Evolutionary conservation across 1,284 basidiomycete genomes (phyloP).

Genomic region (Sparassis latifolia): DNA sequence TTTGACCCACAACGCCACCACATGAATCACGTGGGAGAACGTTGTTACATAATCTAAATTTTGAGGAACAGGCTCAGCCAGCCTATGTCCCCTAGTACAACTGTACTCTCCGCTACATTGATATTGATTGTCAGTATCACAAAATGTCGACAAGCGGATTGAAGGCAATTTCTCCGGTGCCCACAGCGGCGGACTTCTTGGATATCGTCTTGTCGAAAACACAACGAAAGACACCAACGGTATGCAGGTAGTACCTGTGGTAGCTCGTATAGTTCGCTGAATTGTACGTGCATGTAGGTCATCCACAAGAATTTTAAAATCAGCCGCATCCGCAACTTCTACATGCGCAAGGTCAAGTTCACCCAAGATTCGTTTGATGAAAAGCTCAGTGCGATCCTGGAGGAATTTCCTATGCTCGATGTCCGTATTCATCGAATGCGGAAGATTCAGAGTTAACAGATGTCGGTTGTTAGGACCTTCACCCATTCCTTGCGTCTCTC

Average conservation of each 20-base stretch:
- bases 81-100: no score
- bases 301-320: slow-evolving; percentile 99
- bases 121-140: slow-evolving; percentile 2
- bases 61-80: no score
- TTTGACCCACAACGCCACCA: no score
- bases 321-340: slow-evolving; percentile 88
- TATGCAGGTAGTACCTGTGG: slow-evolving; percentile 28
- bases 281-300: slow-evolving; percentile 40
- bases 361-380: slow-evolving; percentile 98
- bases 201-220: slow-evolving; percentile 94
- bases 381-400: slow-evolving; percentile 89
- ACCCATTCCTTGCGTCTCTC: slow-evolving; percentile 89
- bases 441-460: neutral
- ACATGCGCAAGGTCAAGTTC: slow-evolving; percentile 99
- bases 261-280: neutral
- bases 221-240: slow-evolving; percentile 95
- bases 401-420: slow-evolving; percentile 96
- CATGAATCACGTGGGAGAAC: no score
- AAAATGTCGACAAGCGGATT: slow-evolving; percentile 83
- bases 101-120: no score
- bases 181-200: slow-evolving; percentile 90
- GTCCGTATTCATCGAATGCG: slow-evolving; percentile 37
- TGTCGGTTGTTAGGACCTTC: slow-evolving; percentile 65
- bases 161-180: slow-evolving; percentile 96
- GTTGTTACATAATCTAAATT: no score